These are phyloP conservation scores for Brassica nigra DNA, from an alignment of 345 rosid genomes.

Conservation along the genomic window DNA sequence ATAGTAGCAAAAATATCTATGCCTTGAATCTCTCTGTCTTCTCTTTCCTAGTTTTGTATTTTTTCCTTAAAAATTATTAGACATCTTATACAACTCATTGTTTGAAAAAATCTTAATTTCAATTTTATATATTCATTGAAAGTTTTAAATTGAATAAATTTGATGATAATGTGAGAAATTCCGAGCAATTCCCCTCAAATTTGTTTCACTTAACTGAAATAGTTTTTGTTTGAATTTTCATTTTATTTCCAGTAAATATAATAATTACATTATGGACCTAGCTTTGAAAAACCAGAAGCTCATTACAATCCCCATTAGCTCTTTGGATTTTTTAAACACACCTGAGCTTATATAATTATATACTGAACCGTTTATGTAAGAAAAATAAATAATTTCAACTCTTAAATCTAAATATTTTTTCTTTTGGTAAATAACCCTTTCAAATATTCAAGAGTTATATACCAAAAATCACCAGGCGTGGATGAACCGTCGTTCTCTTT, in stretches of 20 bases:
- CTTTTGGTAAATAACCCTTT: slow-evolving; percentile 25
- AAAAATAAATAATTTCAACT: not conserved
- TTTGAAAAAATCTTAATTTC: too few species aligned
- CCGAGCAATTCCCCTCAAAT: not conserved
- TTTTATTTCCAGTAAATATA: not conserved
- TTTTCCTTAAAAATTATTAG: too few species aligned
- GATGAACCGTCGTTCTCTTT: slow-evolving; percentile 49
- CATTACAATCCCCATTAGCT: not conserved
- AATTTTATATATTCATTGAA: too few species aligned
- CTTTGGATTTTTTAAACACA: not conserved
- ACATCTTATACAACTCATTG: too few species aligned
- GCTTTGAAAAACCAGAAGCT: slow-evolving; percentile 21
- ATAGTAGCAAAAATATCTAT: too few species aligned
- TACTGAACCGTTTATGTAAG: not conserved
- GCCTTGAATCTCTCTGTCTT: too few species aligned
- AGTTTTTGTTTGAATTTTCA: not conserved
- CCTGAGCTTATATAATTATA: not conserved
- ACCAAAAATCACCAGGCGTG: slow-evolving; percentile 53
- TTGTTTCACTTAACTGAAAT: not conserved
- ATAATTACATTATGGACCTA: slow-evolving; percentile 7
- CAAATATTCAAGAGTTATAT: slow-evolving; percentile 25
- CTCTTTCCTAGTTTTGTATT: too few species aligned
- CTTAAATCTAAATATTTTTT: not conserved
- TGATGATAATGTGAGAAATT: not conserved
- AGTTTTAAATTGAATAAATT: too few species aligned